Evolutionary conservation across 768 basidiomycete genomes (phyloP).

Genomic region (Hygrocybe coccinea): DNA sequence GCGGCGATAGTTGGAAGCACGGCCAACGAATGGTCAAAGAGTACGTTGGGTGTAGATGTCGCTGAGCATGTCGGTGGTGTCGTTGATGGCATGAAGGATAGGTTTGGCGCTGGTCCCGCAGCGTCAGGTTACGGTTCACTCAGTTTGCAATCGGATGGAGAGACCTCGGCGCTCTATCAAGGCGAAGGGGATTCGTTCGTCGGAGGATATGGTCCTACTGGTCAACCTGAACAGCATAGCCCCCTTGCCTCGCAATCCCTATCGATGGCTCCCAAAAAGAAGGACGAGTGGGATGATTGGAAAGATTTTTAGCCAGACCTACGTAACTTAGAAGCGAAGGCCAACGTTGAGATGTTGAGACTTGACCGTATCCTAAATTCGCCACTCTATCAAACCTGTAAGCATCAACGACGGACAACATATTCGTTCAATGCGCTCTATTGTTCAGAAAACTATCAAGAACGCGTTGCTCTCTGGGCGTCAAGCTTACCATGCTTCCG

Average conservation of each 20-base stretch:
- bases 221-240: constrained; percentile 13
- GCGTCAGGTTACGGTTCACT: constrained; percentile 49
- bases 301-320: constrained; percentile 61
- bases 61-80: constrained; percentile 70
- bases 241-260: constrained; percentile 15
- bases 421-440: constrained; percentile 1
- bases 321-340: background rate
- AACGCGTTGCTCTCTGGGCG: constrained; percentile 15
- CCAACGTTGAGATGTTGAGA: too few relatives aligned
- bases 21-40: constrained; percentile 75
- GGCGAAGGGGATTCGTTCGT: constrained; percentile 67
- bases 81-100: constrained; percentile 59
- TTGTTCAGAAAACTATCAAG: constrained; percentile 12
- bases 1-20: constrained; percentile 57
- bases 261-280: constrained; percentile 36
- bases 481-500: constrained; percentile 60
- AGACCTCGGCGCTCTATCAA: constrained; percentile 57
- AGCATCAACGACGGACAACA: too few relatives aligned
- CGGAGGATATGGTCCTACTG: constrained; percentile 40
- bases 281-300: constrained; percentile 74
- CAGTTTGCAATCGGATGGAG: constrained; percentile 43
- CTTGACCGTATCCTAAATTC: too few relatives aligned
- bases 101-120: constrained; percentile 50
- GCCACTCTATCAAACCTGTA: too few relatives aligned
- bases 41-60: constrained; percentile 79